Evolutionary conservation across 1,284 basidiomycete species (phyloP).

Genomic region (Clitocybe nebularis): DNA sequence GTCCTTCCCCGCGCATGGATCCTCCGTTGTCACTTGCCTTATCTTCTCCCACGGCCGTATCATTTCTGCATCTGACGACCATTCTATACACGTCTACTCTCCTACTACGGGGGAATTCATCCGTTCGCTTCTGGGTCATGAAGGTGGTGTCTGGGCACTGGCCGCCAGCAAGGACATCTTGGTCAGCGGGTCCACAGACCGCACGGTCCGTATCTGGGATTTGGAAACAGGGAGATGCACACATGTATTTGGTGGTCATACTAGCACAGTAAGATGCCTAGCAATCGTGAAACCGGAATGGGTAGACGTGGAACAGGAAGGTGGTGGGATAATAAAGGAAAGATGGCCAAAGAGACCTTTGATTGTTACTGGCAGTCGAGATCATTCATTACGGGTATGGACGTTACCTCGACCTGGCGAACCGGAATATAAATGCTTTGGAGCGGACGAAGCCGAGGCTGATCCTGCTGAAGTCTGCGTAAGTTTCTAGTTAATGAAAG

Average conservation of each 20-base stretch:
- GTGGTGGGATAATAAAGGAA: slow-evolving; percentile 56
- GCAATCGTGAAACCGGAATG: slow-evolving; percentile 87
- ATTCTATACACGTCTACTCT: slow-evolving; percentile 90
- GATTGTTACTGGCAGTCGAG: slow-evolving; percentile 91
- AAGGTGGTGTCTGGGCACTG: slow-evolving; percentile 95
- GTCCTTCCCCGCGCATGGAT: slow-evolving; percentile 83
- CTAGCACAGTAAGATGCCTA: slow-evolving; percentile 87
- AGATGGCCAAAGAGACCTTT: slow-evolving; percentile 83
- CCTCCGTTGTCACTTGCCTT: slow-evolving; percentile 89
- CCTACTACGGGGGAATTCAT: slow-evolving; percentile 75
- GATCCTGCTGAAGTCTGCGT: slow-evolving; percentile 65
- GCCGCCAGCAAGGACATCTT: slow-evolving; percentile 81
- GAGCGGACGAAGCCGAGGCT: slow-evolving; percentile 61
- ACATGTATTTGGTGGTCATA: slow-evolving; percentile 91
- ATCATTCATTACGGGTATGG: slow-evolving; percentile 90
- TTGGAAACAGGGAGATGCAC: slow-evolving; percentile 75
- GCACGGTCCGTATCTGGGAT: slow-evolving; percentile 93
- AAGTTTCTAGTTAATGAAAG: slow-evolving; percentile 16
- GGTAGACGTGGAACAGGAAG: slow-evolving; percentile 65
- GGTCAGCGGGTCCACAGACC: slow-evolving; percentile 91
- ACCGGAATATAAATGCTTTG: slow-evolving; percentile 69
- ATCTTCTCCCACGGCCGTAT: slow-evolving; percentile 92
- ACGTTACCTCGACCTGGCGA: slow-evolving; percentile 78
- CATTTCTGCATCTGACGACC: slow-evolving; percentile 92
- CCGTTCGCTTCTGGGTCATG: slow-evolving; percentile 80